Percentiles rank a stretch among this genome's conserved stretches.
phyloP scores from a whole-genome alignment of 2,329 filamentous ascomycete species.

The Fusarium mexicanum region DNA sequence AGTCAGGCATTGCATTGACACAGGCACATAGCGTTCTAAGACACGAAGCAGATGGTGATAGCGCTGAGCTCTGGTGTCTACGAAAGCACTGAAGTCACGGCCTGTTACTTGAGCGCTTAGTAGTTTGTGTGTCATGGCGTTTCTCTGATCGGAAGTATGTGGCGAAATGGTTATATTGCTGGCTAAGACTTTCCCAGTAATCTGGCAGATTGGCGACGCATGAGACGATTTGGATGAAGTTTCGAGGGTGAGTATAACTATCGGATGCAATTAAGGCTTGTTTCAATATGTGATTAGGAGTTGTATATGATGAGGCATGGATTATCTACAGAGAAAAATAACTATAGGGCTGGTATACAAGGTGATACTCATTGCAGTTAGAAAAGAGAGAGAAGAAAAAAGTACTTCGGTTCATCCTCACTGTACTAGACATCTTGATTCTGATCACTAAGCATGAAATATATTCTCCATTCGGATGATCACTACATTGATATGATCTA shows the following conservation, averaged over 20 bases:
- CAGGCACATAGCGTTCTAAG: background rate
- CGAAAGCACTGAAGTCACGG: too few relatives aligned
- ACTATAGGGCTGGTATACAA: too few relatives aligned
- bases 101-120: background rate
- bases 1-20: background rate
- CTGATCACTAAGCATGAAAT: background rate
- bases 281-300: background rate
- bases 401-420: too few relatives aligned
- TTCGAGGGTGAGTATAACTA: too few relatives aligned
- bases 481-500: background rate
- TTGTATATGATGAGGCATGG: background rate
- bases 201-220: background rate
- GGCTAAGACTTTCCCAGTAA: background rate
- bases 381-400: background rate
- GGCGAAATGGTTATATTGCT: background rate
- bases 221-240: background rate
- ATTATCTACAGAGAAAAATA: background rate
- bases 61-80: background rate
- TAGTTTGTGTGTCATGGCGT: too few relatives aligned
- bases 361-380: background rate
- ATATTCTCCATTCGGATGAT: background rate
- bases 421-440: background rate
- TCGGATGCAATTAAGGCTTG: background rate
- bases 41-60: background rate
- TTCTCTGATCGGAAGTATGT: background rate